Evolutionary conservation across 129 eudicot species (phyloP), one percentile per base, ranked within the genome.

Genomic region (Pulicaria dysenterica): DNA sequence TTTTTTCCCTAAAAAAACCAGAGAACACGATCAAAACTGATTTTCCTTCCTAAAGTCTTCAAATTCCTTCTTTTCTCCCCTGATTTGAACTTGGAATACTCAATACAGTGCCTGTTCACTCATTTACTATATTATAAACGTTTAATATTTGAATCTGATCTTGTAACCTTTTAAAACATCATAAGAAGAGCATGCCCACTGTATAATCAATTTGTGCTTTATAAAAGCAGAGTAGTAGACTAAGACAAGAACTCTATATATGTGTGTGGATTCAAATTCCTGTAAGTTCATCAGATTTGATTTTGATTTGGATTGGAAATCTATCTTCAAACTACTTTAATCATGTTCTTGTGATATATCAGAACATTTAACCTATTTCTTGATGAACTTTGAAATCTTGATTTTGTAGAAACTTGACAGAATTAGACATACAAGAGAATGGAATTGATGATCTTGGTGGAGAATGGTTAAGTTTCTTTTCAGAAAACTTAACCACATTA

Each of bases 381-480:
- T 58, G 11, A 49, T 24, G 9, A 50, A 50, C 57, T 24, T 47
- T 54, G n/a, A 44, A 49, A 61, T 53, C 63, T 69, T 48, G 46
- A 51, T 48, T 64, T 70, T 75, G 66, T 67, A 88, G 95, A 85
- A 85, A 88, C 73, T 74, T 91, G 83, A 85, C 81, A 13, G 89
- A 83, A 76, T 73, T 92, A 14, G 93, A 92, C 88, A 72, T 92
- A 72, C 95, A 82, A 38, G 98, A 92, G 71, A 82, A 83, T 51
- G 85, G 53, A n/a, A 82, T 86, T 38, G 88, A 85, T 37, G 98
- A 92, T 50, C 70, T 84, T 7, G 84, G 89, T 41, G 96, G 98
- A 45, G 79, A 61, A 39, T 92, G 96, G 96, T 71, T 92, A 63
- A 86, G 95, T 73, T 81, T 71, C 79, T 83, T 92, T 58, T 89